phyloP scores from a whole-genome alignment of 2,329 filamentous ascomycete genomes.

The Diaporthe humulicola region DNA sequence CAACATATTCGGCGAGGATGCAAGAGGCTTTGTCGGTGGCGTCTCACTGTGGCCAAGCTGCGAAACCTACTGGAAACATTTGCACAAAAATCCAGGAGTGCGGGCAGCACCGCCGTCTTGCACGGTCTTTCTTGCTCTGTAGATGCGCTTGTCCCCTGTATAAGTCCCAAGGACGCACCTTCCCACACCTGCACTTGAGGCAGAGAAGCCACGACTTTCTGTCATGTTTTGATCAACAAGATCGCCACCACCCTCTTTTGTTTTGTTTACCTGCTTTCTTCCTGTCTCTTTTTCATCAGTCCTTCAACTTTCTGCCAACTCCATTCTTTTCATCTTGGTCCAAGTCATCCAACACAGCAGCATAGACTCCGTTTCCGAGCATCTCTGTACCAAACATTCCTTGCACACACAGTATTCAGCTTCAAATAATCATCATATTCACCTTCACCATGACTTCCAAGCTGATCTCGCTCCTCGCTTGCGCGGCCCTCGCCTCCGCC shows the following conservation, averaged over 20 bases:
- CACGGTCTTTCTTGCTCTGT: background rate
- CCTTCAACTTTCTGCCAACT: background rate
- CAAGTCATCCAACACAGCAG: background rate
- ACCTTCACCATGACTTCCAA: constrained; percentile 3
- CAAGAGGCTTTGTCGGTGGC: background rate
- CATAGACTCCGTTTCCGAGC: background rate
- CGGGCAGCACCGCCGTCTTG: background rate
- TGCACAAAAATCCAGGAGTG: constrained; percentile 9
- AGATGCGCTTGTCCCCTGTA: background rate
- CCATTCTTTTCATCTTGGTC: background rate
- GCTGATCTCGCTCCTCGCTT: constrained; percentile 21
- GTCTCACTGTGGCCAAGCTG: background rate
- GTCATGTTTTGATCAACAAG: background rate
- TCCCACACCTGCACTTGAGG: background rate
- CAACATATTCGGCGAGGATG: background rate
- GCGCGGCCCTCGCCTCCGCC: constrained; percentile 41
- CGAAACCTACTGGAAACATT: constrained; percentile 23
- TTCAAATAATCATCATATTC: background rate
- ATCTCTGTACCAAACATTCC: background rate
- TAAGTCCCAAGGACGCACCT: background rate
- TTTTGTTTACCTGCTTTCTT: background rate
- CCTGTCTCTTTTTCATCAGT: background rate
- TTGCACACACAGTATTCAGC: background rate
- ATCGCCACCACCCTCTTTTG: background rate
- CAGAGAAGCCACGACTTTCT: background rate